Base-by-base conservation (phyloP, 2,329 filamentous ascomycete species). In the Alternaria consortialis region DNA sequence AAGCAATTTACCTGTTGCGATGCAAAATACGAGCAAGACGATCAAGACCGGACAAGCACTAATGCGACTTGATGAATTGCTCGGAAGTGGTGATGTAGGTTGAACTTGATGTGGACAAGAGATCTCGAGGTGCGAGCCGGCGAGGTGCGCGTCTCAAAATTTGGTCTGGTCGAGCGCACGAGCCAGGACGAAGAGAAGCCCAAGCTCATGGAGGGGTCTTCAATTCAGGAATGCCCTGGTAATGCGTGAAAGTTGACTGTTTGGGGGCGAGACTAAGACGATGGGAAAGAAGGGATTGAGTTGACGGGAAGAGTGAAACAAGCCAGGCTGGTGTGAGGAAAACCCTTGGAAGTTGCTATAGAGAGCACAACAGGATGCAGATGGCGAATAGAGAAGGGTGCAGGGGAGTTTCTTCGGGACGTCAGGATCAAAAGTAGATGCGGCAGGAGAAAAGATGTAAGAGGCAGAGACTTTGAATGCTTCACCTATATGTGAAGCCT, bases 91-190 rank as follows among this genome's bases (percentile, higher is more conserved):
- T 44, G 58, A 44, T 59, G 60, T 36, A 48, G 34, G 36, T 47
- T 42, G 53, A 40, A 39, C 53, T 58, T 59, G 58, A 48, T 48
- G 46, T 53, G 36, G 53, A 51, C 62, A 60, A 58, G 57, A 62
- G 58, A 58, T 58, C 51, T 58, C 62, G 67, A 65, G 60, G 62
- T 53, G 53, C 51, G 59, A 63, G 60, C 60, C 65, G 68, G 53
- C 51, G 59, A 63, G 61, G 60, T 66, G 66, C 57, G 60, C 43
- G 65, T 58, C 66, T 70, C 67, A 66, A 70, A 70, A 68, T 69
- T 68, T 68, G 65, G 61, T 64, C 63, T 66, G 70, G 63, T 60
- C 59, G 54, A 60, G 56, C 57, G 72, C 73, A 76, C 73, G 72
- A 71, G 72, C 72, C 72, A 68, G 61, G 61, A 43, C 58, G 42